These are phyloP conservation scores for Exophiala bonariae DNA, from an alignment of 2,329 filamentous ascomycete genomes.

Conservation along the genomic window DNA sequence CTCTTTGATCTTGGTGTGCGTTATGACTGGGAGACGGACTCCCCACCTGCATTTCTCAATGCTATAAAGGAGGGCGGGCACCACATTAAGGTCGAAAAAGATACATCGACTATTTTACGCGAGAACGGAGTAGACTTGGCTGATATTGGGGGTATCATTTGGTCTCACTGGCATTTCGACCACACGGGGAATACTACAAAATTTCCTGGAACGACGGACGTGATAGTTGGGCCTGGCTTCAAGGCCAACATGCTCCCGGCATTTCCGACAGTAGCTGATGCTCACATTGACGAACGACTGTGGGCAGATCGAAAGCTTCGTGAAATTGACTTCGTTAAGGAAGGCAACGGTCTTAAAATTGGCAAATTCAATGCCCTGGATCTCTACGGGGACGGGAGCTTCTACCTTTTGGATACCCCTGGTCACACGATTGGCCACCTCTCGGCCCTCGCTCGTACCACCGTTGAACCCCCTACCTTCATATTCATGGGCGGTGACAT, in stretches of 20 bases:
- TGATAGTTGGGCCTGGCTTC: conserved; percentile 56
- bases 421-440: conserved; percentile 50
- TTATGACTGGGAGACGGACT: conserved; percentile 27
- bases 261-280: conserved; percentile 41
- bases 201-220: conserved; percentile 37
- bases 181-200: conserved; percentile 31
- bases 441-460: conserved; percentile 48
- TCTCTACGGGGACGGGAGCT: conserved; percentile 41
- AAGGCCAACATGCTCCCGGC: conserved; percentile 47
- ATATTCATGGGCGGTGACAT: conserved; percentile 53
- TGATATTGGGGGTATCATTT: conserved; percentile 30
- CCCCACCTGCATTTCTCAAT: conserved; percentile 6
- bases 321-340: conserved; percentile 30
- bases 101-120: conserved; percentile 30
- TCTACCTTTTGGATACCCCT: conserved; percentile 45
- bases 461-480: conserved; percentile 35
- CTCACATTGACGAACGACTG: conserved; percentile 36
- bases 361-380: conserved; percentile 41
- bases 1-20: conserved; percentile 29
- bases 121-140: conserved; percentile 19
- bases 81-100: conserved; percentile 23
- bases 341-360: conserved; percentile 19
- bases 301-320: conserved; percentile 26
- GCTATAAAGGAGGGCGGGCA: not conserved
- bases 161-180: conserved; percentile 33